Evolutionary conservation across 352 stramenopile species (phyloP).

Genomic region (Globisporangium parvum): DNA sequence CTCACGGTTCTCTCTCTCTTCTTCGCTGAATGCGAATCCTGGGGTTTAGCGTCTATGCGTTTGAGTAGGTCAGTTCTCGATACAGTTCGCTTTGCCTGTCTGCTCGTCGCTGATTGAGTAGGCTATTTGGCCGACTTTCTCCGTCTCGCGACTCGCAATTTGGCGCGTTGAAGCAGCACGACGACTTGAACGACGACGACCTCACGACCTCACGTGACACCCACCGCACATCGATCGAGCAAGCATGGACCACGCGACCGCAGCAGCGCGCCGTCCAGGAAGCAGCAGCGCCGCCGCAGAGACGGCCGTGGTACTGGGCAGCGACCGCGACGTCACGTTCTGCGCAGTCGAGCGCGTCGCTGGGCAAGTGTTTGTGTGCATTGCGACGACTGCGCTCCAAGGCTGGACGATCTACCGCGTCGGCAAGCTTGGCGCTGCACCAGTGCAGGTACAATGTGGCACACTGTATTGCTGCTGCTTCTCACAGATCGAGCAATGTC

Average conservation of each 20-base stretch:
- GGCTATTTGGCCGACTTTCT: too few species aligned
- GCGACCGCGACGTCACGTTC: slow-evolving; percentile 46
- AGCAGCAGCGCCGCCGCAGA: slow-evolving; percentile 6
- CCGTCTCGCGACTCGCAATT: too few species aligned
- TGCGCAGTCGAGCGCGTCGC: slow-evolving; percentile 54
- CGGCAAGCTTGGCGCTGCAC: slow-evolving; percentile 44
- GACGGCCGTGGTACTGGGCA: slow-evolving; percentile 12
- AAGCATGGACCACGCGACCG: not conserved
- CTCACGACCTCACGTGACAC: not conserved
- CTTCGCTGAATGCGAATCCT: too few species aligned
- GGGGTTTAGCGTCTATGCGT: too few species aligned
- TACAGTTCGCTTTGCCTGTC: too few species aligned
- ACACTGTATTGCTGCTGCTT: not conserved
- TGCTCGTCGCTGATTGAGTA: too few species aligned
- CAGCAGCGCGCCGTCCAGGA: not conserved
- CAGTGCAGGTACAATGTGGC: slow-evolving; percentile 30
- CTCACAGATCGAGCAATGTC: slow-evolving; percentile 1
- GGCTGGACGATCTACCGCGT: slow-evolving; percentile 58
- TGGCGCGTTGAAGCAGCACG: too few species aligned
- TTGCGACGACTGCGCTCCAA: slow-evolving; percentile 38
- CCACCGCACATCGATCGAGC: not conserved
- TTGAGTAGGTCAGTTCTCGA: too few species aligned
- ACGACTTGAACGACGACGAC: not conserved
- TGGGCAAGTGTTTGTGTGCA: slow-evolving; percentile 37
- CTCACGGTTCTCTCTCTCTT: too few species aligned